Conservation (phyloP, 495 filamentous ascomycete genomes). For the Podospora tetraspora region DNA sequence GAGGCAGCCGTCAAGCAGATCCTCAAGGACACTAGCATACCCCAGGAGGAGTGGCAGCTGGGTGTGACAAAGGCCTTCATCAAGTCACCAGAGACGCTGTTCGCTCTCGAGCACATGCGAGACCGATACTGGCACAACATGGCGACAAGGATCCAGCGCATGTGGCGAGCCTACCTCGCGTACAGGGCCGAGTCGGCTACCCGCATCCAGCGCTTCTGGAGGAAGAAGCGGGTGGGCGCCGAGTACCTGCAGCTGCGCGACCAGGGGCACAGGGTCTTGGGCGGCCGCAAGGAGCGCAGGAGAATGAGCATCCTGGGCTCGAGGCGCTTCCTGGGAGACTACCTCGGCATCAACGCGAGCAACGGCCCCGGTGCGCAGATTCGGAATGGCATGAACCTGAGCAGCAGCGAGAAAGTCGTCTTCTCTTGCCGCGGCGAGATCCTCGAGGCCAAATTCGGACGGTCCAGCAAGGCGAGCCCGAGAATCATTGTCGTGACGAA, state of each 20-base stretch:
- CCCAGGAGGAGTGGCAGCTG: conserved; percentile 92
- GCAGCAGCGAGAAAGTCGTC: conserved; percentile 62
- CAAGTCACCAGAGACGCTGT: conserved; percentile 96
- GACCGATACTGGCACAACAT: conserved; percentile 99
- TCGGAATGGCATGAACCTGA: conserved; percentile 58
- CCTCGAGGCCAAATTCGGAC: conserved; percentile 87
- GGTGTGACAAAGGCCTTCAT: conserved; percentile 97
- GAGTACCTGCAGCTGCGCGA: conserved; percentile 86
- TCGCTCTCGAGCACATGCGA: conserved; percentile 95
- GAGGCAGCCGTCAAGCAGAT: conserved; percentile 89
- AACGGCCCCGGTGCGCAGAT: conserved; percentile 80
- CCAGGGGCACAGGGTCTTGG: conserved; percentile 78
- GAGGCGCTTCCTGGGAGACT: conserved; percentile 90
- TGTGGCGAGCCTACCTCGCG: conserved; percentile 92
- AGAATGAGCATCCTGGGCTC: conserved; percentile 87
- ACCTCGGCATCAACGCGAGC: conserved; percentile 76
- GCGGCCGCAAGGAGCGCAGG: conserved; percentile 82
- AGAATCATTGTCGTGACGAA: conserved; percentile 81
- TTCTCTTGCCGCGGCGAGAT: conserved; percentile 91
- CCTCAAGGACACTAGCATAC: conserved; percentile 91
- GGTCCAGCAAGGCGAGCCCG: conserved; percentile 87
- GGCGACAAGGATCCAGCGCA: conserved; percentile 94
- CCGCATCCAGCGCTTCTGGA: conserved; percentile 92
- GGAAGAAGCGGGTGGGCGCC: conserved; percentile 78
- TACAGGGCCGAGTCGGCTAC: conserved; percentile 90